Evolutionary conservation across 1,284 basidiomycete genomes (phyloP), one percentile per base, ranked within the genome.

Genomic region (Puccinia polysora): DNA sequence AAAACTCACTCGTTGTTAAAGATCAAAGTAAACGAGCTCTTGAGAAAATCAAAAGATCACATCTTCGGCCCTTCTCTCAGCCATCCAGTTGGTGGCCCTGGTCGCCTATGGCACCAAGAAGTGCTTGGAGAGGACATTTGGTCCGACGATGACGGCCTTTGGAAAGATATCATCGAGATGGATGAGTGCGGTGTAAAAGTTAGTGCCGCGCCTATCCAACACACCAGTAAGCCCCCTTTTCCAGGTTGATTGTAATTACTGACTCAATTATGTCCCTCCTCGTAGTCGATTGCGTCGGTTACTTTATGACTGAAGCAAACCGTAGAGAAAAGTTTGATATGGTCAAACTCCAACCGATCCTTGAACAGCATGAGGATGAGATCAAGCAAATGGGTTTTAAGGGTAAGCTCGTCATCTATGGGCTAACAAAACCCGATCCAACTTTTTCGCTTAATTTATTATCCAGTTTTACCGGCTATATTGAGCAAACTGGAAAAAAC

Each of bases 261-360:
- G 23, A n/a, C 1, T 50, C 7, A 28, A 5, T 20, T 49, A 7
- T 18, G 30, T 6, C n/a, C 49, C 45, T 28, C 20, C 10, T 56
- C 53, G 84, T 76, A 92, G 91, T 90, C 74, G 87, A 88, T 1
- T 90, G 89, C 75, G 80, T 94, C 53, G 92, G 91, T 15, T 95
- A 89, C 78, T 82, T 91, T 40, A 84, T 95, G 73, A 83, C 84
- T 67, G 91, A 93, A 78, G 80, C 83, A 6, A 80, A 79, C 18
- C 80, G 80, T 0, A 78, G 81, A 1, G 75, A 79, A 23, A 79
- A 81, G 0, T 76, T 83, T 25, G 78, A 82, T 45, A 79, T 80
- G 0, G 74, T 76, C 1, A 71, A 74, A 0, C 76, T 81, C 1
- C 78, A 80, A 15, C 80, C 82, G 0, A 69, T 81, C 8, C 78